These are phyloP conservation scores for Withania somnifera DNA, from an alignment of 305 asterid genomes.

Conservation along the genomic window DNA sequence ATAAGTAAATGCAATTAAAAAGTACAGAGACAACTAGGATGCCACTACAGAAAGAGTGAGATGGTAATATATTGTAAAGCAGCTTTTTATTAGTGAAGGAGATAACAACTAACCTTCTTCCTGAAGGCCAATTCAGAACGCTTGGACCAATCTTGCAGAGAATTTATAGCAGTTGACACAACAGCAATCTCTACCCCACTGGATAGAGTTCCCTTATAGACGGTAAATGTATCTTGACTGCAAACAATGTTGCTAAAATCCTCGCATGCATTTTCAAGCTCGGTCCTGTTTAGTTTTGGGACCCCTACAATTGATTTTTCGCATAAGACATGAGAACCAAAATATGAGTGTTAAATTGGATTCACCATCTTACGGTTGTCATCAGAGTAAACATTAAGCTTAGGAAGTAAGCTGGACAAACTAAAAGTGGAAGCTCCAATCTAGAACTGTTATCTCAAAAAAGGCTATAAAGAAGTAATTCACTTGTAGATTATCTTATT, in stretches of 20 bases:
- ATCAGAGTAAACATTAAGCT: background rate
- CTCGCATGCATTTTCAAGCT: conserved; percentile 88
- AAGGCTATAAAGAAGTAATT: background rate
- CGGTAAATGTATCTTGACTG: conserved; percentile 31
- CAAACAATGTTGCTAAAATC: conserved; percentile 83
- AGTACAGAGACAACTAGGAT: background rate
- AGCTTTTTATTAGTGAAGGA: background rate
- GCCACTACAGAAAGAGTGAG: background rate
- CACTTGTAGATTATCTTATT: background rate
- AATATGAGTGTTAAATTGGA: background rate
- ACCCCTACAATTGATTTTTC: conserved; percentile 41
- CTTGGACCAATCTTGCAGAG: conserved; percentile 63
- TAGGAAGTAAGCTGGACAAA: background rate
- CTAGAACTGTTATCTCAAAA: background rate
- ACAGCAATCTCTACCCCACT: conserved; percentile 95
- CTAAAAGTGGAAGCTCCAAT: background rate
- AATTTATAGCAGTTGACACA: conserved; percentile 53
- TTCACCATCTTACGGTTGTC: background rate
- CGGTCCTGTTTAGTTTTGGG: conserved; percentile 76
- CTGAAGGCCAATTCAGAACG: conserved; percentile 63
- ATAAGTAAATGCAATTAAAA: background rate
- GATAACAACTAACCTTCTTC: conserved; percentile 53
- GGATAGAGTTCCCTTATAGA: conserved; percentile 91
- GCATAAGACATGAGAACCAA: background rate
- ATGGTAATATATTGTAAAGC: background rate